Percentiles rank a stretch among this genome's conserved stretches.
phyloP scores from a whole-genome alignment of 2,329 filamentous ascomycete species.

The Ophiostoma himal-ulmi region DNA sequence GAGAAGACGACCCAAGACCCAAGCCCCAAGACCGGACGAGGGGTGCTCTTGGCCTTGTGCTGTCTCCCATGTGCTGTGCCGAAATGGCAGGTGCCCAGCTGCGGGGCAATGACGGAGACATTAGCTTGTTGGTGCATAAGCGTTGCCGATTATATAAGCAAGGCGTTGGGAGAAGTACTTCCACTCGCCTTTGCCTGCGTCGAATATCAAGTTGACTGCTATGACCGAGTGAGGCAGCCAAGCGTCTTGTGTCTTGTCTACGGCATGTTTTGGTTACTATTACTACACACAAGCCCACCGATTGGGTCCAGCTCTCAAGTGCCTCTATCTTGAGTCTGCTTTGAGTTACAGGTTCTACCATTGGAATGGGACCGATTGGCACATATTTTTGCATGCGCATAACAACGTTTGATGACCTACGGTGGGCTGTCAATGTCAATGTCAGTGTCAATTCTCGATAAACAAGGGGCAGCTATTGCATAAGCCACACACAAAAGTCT shows the following conservation, averaged over 20 bases:
- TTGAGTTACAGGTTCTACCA: no score
- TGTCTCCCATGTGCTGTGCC: slow-evolving; percentile 5
- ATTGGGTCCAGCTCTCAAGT: no score
- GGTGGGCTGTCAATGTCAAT: no score
- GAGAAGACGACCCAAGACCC: neutral
- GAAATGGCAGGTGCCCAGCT: slow-evolving; percentile 1
- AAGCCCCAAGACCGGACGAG: neutral
- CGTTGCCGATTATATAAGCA: neutral
- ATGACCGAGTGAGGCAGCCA: no score
- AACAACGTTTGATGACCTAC: no score
- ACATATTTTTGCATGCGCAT: neutral
- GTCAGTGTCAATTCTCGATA: neutral
- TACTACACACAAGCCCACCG: no score
- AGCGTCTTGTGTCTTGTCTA: neutral
- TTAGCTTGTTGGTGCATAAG: neutral
- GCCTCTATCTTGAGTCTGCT: no score
- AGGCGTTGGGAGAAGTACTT: neutral
- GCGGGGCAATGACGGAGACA: slow-evolving; percentile 1
- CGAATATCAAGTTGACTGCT: neutral
- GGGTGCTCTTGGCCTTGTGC: neutral
- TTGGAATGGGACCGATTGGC: neutral
- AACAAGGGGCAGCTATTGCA: neutral
- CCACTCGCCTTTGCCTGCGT: neutral
- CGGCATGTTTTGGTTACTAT: neutral
- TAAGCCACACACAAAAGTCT: neutral